Percentiles rank a stretch among this genome's conserved stretches.
These are phyloP conservation scores for Corymbia maculata DNA, from an alignment of 345 rosid genomes.

Conservation along the genomic window DNA sequence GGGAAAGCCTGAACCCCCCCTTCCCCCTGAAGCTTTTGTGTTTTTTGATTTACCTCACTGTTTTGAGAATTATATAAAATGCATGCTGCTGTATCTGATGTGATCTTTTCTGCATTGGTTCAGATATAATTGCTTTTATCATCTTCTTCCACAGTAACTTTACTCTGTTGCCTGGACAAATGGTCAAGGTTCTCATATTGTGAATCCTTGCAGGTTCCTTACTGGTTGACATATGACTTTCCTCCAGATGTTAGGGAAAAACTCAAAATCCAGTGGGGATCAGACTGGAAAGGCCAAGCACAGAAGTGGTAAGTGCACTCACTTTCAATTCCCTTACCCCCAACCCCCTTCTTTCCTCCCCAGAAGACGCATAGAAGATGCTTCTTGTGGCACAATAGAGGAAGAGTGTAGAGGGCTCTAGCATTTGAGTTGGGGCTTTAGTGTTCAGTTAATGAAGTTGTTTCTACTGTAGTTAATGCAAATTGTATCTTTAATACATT, in stretches of 20 bases:
- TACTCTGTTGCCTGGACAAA: not conserved
- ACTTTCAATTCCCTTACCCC: not conserved
- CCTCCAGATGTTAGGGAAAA: slow-evolving; percentile 86
- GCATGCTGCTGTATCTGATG: not conserved
- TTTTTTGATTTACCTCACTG: not conserved
- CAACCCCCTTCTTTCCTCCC: too few species aligned
- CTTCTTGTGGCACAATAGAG: not conserved
- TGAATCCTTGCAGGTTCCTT: slow-evolving; percentile 41
- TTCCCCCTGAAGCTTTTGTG: not conserved
- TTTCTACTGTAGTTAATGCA: not conserved
- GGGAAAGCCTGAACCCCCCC: not conserved
- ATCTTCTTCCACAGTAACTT: not conserved
- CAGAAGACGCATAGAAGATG: not conserved
- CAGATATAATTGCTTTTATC: not conserved
- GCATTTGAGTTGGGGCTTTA: not conserved
- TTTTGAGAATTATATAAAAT: not conserved
- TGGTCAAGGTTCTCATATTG: not conserved
- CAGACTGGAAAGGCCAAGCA: slow-evolving; percentile 97
- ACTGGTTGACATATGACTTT: slow-evolving; percentile 89
- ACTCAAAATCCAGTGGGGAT: slow-evolving; percentile 71
- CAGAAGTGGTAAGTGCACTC: slow-evolving; percentile 71
- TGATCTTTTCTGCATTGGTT: not conserved
- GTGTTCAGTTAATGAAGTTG: not conserved
- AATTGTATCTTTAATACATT: not conserved
- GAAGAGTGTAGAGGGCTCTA: not conserved